Conservation (phyloP, 2,329 filamentous ascomycete genomes). For the Microdochium nivale region DNA sequence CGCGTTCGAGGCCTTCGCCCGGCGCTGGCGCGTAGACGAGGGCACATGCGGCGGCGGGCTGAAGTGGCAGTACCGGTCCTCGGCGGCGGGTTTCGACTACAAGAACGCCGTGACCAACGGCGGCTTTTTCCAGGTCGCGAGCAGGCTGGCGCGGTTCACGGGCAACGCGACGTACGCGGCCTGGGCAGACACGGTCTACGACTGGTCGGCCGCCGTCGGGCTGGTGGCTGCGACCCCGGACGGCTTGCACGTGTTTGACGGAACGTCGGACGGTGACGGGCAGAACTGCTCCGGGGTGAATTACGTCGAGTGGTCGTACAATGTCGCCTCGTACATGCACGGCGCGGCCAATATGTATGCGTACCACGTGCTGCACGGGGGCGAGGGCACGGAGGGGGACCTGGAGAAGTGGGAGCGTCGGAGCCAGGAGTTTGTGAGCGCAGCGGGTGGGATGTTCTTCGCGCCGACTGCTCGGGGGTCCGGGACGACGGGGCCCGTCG, state of each 20-base stretch:
- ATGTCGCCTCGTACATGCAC: slow-evolving; percentile 30
- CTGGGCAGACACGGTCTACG: slow-evolving; percentile 47
- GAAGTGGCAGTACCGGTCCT: slow-evolving; percentile 51
- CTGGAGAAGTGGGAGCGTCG: slow-evolving; percentile 19
- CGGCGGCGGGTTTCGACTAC: slow-evolving; percentile 51
- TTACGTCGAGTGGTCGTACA: slow-evolving; percentile 31
- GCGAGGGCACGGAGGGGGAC: slow-evolving; percentile 11
- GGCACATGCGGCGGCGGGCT: slow-evolving; percentile 43
- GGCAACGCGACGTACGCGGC: slow-evolving; percentile 46
- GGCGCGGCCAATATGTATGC: slow-evolving; percentile 31
- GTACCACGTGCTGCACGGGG: slow-evolving; percentile 18
- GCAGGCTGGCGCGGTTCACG: slow-evolving; percentile 48
- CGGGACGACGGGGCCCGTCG: not conserved
- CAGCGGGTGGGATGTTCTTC: slow-evolving; percentile 17
- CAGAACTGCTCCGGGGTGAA: slow-evolving; percentile 21
- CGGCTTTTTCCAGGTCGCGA: slow-evolving; percentile 26
- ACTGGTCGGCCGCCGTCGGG: slow-evolving; percentile 29
- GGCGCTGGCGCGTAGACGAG: slow-evolving; percentile 41
- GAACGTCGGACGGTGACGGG: slow-evolving; percentile 19
- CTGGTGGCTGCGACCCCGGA: slow-evolving; percentile 19
- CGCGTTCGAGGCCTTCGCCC: slow-evolving; percentile 42
- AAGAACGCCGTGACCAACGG: slow-evolving; percentile 31
- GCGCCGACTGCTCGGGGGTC: slow-evolving; percentile 6
- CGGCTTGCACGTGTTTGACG: slow-evolving; percentile 27
- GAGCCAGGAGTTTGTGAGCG: slow-evolving; percentile 21